Conservation (phyloP, 805 yeast species). For the Lachancea mirantina region DNA sequence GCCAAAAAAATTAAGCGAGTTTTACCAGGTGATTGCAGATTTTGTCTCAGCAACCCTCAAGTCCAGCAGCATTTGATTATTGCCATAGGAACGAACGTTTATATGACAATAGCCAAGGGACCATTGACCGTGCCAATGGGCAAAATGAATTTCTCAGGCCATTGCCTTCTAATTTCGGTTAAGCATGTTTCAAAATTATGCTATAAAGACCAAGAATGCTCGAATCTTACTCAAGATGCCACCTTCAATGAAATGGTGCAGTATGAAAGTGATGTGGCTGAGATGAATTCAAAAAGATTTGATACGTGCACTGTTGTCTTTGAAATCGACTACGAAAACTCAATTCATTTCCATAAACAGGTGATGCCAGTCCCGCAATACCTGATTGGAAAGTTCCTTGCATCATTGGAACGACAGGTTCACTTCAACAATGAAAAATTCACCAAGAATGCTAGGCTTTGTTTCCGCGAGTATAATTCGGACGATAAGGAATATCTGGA, state of each 20-base stretch:
- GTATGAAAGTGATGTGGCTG: constrained; percentile 42
- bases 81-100: constrained; percentile 59
- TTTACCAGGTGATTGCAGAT: constrained; percentile 62
- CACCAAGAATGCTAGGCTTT: constrained; percentile 36
- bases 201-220: constrained; percentile 18
- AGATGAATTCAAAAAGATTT: constrained; percentile 39
- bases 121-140: constrained; percentile 56
- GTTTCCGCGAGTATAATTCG: constrained; percentile 33
- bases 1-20: constrained; percentile 26
- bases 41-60: constrained; percentile 74
- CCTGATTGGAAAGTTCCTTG: constrained; percentile 37
- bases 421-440: constrained; percentile 43
- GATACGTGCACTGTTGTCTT: constrained; percentile 52
- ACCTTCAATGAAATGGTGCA: constrained; percentile 38
- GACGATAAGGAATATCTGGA: constrained; percentile 23
- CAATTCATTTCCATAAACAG: constrained; percentile 74
- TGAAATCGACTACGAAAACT: constrained; percentile 57
- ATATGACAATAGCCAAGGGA: constrained; percentile 78
- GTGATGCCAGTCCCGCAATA: constrained; percentile 58
- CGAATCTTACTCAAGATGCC: constrained; percentile 29
- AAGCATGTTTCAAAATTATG: constrained; percentile 53
- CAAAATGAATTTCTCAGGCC: constrained; percentile 61
- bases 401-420: constrained; percentile 39
- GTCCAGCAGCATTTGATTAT: constrained; percentile 75
- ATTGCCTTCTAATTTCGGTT: constrained; percentile 73